phyloP scores from a whole-genome alignment of 1,139 yeast genomes.

The Arxiozyma telluris region DNA sequence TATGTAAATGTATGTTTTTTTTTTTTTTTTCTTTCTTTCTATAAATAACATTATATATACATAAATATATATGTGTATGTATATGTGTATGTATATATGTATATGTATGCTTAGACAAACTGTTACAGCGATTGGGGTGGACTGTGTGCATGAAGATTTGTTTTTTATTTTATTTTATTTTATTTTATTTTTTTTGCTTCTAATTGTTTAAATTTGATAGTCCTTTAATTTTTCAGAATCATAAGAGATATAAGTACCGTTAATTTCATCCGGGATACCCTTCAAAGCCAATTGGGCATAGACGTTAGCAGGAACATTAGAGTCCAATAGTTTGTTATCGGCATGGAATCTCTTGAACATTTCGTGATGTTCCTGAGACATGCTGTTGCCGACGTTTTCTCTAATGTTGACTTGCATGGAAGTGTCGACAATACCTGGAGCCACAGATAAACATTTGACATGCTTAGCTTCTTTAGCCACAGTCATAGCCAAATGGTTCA shows the following conservation, averaged over 20 bases:
- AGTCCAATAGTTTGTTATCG: conserved; percentile 48
- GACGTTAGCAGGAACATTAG: conserved; percentile 61
- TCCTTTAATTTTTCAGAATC: conserved; percentile 32
- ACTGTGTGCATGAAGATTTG: too few relatives aligned
- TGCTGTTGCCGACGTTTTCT: conserved; percentile 42
- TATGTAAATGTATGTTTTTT: too few relatives aligned
- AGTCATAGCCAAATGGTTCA: conserved; percentile 64
- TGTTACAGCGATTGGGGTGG: too few relatives aligned
- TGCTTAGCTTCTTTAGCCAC: conserved; percentile 54
- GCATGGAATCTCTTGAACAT: conserved; percentile 54
- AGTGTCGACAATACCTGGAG: conserved; percentile 93
- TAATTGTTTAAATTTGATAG: conserved; percentile 7
- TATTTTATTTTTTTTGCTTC: neutral
- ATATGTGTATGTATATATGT: conserved; percentile 1
- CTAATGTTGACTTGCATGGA: conserved; percentile 75
- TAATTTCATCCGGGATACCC: conserved; percentile 46
- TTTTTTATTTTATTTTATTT: neutral
- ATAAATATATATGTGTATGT: neutral
- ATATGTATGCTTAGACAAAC: neutral
- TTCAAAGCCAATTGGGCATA: conserved; percentile 55
- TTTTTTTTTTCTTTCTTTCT: neutral
- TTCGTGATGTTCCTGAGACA: conserved; percentile 49
- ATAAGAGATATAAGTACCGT: conserved; percentile 60
- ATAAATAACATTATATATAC: neutral
- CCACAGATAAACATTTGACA: conserved; percentile 57